Evolutionary conservation across 2,329 filamentous ascomycete genomes (phyloP).

Genomic region (Tolypocladium tropicale): DNA sequence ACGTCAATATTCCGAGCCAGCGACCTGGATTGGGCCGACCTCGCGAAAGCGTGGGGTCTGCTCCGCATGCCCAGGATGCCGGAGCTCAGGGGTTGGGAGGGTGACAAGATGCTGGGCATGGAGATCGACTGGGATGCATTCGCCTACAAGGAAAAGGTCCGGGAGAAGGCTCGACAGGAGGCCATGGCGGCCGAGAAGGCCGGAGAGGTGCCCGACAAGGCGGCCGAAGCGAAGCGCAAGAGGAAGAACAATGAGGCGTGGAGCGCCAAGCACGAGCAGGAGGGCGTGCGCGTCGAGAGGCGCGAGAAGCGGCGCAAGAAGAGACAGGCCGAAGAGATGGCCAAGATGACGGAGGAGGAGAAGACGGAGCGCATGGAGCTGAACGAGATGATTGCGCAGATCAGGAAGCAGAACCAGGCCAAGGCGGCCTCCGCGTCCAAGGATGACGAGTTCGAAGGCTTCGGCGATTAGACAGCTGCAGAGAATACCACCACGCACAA

Average conservation of each 20-base stretch:
- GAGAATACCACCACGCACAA: neutral
- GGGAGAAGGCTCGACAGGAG: conserved; percentile 54
- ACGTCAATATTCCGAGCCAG: conserved; percentile 78
- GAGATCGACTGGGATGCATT: conserved; percentile 58
- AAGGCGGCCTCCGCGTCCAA: conserved; percentile 23
- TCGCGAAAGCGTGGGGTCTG: conserved; percentile 77
- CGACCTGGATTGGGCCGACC: conserved; percentile 76
- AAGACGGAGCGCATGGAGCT: conserved; percentile 53
- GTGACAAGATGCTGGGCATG: conserved; percentile 52
- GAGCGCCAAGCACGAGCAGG: conserved; percentile 60
- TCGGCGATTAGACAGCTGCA: conserved; percentile 31
- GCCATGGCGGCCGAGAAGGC: conserved; percentile 41
- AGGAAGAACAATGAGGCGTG: conserved; percentile 57
- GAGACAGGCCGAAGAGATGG: conserved; percentile 51
- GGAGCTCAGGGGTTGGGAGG: conserved; percentile 65
- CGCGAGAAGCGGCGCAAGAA: conserved; percentile 55
- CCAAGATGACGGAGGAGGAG: conserved; percentile 62
- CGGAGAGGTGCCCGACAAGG: conserved; percentile 25
- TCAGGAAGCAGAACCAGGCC: conserved; percentile 47
- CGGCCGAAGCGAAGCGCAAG: conserved; percentile 41
- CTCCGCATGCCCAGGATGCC: conserved; percentile 89
- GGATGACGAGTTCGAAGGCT: conserved; percentile 49
- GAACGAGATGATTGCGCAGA: conserved; percentile 50
- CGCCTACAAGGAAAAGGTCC: conserved; percentile 60
- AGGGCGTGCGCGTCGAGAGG: conserved; percentile 50